Evolutionary conservation across 2,329 filamentous ascomycete genomes (phyloP).

Genomic region (Colletotrichum tamarilloi): DNA sequence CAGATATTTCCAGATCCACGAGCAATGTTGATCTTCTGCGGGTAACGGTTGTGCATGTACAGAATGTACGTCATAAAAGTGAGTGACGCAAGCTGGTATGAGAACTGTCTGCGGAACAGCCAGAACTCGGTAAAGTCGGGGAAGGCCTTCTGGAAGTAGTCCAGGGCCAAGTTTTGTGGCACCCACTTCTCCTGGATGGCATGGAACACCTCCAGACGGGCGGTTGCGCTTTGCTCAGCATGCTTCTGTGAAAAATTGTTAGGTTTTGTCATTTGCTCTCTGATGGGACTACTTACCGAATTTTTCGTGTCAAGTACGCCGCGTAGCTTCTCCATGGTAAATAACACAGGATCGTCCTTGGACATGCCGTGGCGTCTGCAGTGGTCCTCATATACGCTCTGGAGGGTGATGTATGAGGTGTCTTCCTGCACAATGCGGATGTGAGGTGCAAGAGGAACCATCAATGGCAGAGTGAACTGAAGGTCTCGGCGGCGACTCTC

Average conservation of each 20-base stretch:
- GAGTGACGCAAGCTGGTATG: slow-evolving; percentile 92
- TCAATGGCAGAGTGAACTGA: slow-evolving; percentile 94
- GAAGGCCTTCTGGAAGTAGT: slow-evolving; percentile 91
- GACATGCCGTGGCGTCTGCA: slow-evolving; percentile 87
- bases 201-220: slow-evolving; percentile 90
- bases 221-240: slow-evolving; percentile 75
- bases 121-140: slow-evolving; percentile 94
- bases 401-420: slow-evolving; percentile 90
- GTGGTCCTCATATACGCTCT: slow-evolving; percentile 96
- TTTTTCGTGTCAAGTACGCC: slow-evolving; percentile 77
- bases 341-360: slow-evolving; percentile 95
- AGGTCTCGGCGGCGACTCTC: slow-evolving; percentile 93
- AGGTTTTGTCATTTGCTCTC: slow-evolving; percentile 27
- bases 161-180: slow-evolving; percentile 81
- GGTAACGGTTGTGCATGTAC: slow-evolving; percentile 96
- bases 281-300: slow-evolving; percentile 54
- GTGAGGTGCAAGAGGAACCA: slow-evolving; percentile 94
- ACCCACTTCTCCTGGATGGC: slow-evolving; percentile 96
- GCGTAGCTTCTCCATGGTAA: slow-evolving; percentile 93
- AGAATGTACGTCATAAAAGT: slow-evolving; percentile 99
- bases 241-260: slow-evolving; percentile 63
- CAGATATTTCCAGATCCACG: slow-evolving; percentile 91
- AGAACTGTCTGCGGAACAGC: slow-evolving; percentile 97
- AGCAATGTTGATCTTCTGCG: slow-evolving; percentile 93
- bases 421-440: slow-evolving; percentile 97